Evolutionary conservation across 1,139 yeast species (phyloP).

Genomic region (Hansenula lynferdii): DNA sequence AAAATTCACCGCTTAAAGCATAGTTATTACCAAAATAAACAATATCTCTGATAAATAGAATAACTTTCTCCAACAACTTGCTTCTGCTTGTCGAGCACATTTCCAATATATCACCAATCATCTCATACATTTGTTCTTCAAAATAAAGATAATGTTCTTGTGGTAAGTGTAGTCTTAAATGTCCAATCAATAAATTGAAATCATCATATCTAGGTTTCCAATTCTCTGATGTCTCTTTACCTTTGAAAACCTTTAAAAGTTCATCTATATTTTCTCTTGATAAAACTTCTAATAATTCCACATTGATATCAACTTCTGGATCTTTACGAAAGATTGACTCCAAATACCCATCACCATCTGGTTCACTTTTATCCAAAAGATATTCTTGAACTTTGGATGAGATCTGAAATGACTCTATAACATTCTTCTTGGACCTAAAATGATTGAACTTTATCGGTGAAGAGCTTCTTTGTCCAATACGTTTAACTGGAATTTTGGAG

Average conservation of each 20-base stretch:
- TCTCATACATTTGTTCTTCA: conserved; percentile 9
- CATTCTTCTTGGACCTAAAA: background rate
- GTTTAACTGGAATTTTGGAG: no score
- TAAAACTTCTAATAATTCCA: conserved; percentile 5
- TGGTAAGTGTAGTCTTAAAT: conserved; percentile 14
- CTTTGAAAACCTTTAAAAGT: conserved; percentile 7
- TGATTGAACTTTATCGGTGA: background rate
- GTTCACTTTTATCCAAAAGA: conserved; percentile 2
- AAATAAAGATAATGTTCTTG: conserved; percentile 8
- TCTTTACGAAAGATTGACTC: conserved; percentile 15
- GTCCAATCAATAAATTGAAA: conserved; percentile 17
- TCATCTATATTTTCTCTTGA: conserved; percentile 7
- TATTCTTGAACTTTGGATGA: conserved; percentile 1
- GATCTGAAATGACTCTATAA: no score
- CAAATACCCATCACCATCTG: conserved; percentile 19
- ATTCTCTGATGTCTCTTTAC: conserved; percentile 17
- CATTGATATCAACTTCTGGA: conserved; percentile 9
- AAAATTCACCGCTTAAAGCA: conserved; percentile 9
- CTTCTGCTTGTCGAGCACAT: conserved; percentile 13
- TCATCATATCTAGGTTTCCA: conserved; percentile 13
- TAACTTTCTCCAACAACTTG: conserved; percentile 12
- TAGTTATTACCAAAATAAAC: conserved; percentile 13
- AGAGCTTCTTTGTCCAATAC: no score
- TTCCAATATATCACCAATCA: conserved; percentile 12
- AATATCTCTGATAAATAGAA: conserved; percentile 20